Evolutionary conservation across 169 alveolate genomes (phyloP).

Genomic region (Plasmodium reichenowi): DNA sequence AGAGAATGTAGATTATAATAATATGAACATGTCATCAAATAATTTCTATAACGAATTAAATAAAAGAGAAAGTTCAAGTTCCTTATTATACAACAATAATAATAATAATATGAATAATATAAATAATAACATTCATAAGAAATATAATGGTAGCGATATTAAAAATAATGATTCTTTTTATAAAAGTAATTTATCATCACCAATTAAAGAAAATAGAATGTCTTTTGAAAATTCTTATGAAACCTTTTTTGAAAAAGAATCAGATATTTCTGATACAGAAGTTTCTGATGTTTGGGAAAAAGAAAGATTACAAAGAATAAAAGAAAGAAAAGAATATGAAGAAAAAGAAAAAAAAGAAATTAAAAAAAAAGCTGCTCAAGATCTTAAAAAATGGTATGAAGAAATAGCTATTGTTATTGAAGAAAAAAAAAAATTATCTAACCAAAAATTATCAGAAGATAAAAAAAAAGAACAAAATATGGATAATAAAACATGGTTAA

Average conservation of each 20-base stretch:
- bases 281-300: slow-evolving; percentile 45
- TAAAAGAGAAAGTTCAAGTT: slow-evolving; percentile 29
- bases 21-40: slow-evolving; percentile 18
- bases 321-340: slow-evolving; percentile 70
- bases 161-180: slow-evolving; percentile 6
- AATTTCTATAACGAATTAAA: slow-evolving; percentile 9
- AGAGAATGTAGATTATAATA: slow-evolving; percentile 8
- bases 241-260: slow-evolving; percentile 69
- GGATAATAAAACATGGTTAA: slow-evolving; percentile 65
- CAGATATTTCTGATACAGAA: slow-evolving; percentile 71
- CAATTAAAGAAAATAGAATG: slow-evolving; percentile 34
- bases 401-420: slow-evolving; percentile 62
- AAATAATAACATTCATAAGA: slow-evolving; percentile 7
- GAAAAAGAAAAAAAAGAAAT: slow-evolving; percentile 63
- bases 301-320: slow-evolving; percentile 60
- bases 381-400: slow-evolving; percentile 70
- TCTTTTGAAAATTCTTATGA: slow-evolving; percentile 68
- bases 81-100: neutral
- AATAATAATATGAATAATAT: too few species aligned
- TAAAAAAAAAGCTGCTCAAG: slow-evolving; percentile 71
- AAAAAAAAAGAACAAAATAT: slow-evolving; percentile 60
- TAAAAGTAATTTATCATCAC: slow-evolving; percentile 9
- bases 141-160: neutral
- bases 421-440: slow-evolving; percentile 58
- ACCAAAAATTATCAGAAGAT: slow-evolving; percentile 53